A percentile compares a stretch with the other conserved stretches of the same genome.
Conservation (phyloP, 306 rosid species). For the Vigna reflexopilosa region DNA sequence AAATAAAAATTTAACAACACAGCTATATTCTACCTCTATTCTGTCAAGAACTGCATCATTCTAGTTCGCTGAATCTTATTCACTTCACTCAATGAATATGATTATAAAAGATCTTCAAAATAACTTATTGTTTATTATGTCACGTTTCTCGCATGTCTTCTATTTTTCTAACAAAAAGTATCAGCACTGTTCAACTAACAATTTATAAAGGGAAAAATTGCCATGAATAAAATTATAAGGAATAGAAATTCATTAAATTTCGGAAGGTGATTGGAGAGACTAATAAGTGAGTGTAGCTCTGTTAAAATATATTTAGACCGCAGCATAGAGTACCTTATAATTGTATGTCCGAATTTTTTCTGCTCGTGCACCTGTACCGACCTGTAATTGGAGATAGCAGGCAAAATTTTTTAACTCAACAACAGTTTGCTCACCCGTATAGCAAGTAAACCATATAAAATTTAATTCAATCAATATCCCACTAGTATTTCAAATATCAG, state of each 20-base stretch:
- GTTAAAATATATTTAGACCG: conserved; percentile 34
- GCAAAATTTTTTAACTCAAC: conserved; percentile 24
- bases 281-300: not conserved
- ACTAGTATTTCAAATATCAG: conserved; percentile 21
- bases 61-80: conserved; percentile 16
- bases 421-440: conserved; percentile 7
- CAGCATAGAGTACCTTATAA: conserved; percentile 70
- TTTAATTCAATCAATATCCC: conserved; percentile 36
- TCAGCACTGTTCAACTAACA: conserved; percentile 27
- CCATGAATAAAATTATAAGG: conserved; percentile 27
- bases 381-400: conserved; percentile 59
- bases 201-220: conserved; percentile 1
- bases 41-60: conserved; percentile 28
- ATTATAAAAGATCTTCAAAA: not conserved
- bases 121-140: not conserved
- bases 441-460: conserved; percentile 28
- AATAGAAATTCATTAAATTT: conserved; percentile 18
- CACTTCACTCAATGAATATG: conserved; percentile 25
- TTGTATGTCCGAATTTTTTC: conserved; percentile 96
- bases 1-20: conserved; percentile 8
- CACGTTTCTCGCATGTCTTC: conserved; percentile 23
- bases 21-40: conserved; percentile 21
- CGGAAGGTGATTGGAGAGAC: conserved; percentile 26
- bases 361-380: conserved; percentile 95
- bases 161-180: conserved; percentile 1